Conservation (phyloP, 108 stramenopile genomes). For the Nitzschia sp. region DNA sequence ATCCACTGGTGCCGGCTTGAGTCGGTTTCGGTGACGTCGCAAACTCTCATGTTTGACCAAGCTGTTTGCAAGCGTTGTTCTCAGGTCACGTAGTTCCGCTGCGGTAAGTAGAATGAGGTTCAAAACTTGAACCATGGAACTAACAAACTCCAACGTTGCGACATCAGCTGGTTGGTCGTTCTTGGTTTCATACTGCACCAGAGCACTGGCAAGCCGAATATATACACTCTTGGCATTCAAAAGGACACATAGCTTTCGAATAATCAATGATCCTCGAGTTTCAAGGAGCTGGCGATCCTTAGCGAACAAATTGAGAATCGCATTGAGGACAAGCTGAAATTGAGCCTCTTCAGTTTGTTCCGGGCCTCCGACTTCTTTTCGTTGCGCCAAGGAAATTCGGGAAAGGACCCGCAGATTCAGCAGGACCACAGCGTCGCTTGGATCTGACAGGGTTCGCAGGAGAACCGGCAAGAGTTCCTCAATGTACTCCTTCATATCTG, state of each 20-base stretch:
- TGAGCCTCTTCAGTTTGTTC: conserved; percentile 71
- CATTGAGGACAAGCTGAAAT: conserved; percentile 89
- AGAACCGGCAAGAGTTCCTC: conserved; percentile 86
- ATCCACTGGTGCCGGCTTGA: conserved; percentile 10
- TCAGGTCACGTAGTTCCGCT: conserved; percentile 87
- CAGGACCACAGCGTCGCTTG: conserved; percentile 88
- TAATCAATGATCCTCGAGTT: conserved; percentile 91
- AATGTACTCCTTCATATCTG: conserved; percentile 89
- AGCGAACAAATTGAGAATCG: conserved; percentile 87
- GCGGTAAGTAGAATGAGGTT: conserved; percentile 96
- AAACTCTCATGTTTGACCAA: conserved; percentile 6
- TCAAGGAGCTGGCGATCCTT: conserved; percentile 90
- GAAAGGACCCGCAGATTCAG: conserved; percentile 93
- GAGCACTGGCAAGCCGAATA: conserved; percentile 83
- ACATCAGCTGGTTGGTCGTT: conserved; percentile 40
- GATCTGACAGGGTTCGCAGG: conserved; percentile 90
- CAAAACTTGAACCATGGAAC: conserved; percentile 97
- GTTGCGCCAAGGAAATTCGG: conserved; percentile 74
- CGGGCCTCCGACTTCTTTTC: conserved; percentile 34
- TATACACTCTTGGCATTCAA: conserved; percentile 93
- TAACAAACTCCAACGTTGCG: conserved; percentile 83
- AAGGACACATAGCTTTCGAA: conserved; percentile 94
- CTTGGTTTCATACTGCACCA: conserved; percentile 60
- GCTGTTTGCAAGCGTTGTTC: conserved; percentile 54
- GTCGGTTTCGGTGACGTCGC: conserved; percentile 12